Evolutionary conservation across 805 yeast species (phyloP), one percentile per base, ranked within the genome.

Genomic region (Yarrowia porcina): DNA sequence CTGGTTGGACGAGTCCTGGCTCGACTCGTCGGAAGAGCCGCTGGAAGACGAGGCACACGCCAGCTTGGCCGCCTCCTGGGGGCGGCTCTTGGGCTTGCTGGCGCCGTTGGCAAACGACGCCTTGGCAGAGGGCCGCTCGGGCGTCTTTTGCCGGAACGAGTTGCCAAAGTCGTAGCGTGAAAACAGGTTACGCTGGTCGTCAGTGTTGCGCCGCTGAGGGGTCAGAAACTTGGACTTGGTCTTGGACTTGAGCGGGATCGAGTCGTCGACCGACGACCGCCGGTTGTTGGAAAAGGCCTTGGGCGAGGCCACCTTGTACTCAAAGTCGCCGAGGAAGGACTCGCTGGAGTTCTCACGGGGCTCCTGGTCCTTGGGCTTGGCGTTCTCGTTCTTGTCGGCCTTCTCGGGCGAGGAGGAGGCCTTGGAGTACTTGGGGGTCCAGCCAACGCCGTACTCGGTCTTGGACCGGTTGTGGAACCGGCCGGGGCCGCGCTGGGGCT

Each of bases 311-410:
- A 49, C 56, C 62, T 36, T 47, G 33, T 42, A 45, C 21, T 41
- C 41, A 21, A 47, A 25, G 59, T 42, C 36, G 30, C 60, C 27
- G n/a, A 42, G 39, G 23, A 63, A 60, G 4, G 30, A 35, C 65
- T 41, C 52, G 64, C 17, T 21, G 6, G 52, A 45, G 27, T 28
- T 27, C 23, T 27, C 50, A 20, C 35, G 21, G 17, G 12, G 23
- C 65, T 61, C 32, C 41, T 18, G 42, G 10, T 38, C 47, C 35
- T 54, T 60, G 23, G 67, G 67, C 17, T 69, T 47, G 25, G 69
- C 63, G 18, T 68, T 64, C 30, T 66, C 61, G 36, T 64, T 61
- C 44, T 66, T 68, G 47, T 60, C 62, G 17, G 64, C 59, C 47
- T 66, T 68, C 47, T 65, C 64, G 20, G 66, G 63, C 23, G 49